Conservation (phyloP, 2,329 filamentous ascomycete genomes). For the Fusarium chlamydosporum region DNA sequence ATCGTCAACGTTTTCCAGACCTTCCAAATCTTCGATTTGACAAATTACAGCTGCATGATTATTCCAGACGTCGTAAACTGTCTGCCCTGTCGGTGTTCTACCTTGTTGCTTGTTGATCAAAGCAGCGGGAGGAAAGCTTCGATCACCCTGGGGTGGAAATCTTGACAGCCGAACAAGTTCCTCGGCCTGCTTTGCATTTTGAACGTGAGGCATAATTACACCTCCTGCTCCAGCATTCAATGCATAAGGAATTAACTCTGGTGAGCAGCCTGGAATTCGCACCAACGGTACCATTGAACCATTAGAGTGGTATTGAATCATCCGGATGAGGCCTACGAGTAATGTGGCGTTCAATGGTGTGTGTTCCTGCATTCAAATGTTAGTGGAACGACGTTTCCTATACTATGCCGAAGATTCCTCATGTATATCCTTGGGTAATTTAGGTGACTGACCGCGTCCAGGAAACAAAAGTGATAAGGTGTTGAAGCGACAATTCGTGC, state of each 20-base stretch:
- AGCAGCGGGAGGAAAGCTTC: conserved; percentile 19
- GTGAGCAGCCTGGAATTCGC: conserved; percentile 11
- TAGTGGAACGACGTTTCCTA: no score
- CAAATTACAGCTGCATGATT: conserved; percentile 17
- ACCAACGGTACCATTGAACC: conserved; percentile 29
- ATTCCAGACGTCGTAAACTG: conserved; percentile 25
- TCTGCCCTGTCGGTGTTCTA: neutral
- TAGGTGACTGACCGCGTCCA: conserved; percentile 9
- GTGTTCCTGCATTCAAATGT: conserved; percentile 12
- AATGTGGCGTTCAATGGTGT: conserved; percentile 25
- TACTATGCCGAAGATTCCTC: no score
- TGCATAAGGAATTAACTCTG: conserved; percentile 8
- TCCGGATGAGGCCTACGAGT: conserved; percentile 17
- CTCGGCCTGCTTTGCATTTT: conserved; percentile 26
- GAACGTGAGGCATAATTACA: conserved; percentile 16
- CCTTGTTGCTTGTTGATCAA: conserved; percentile 7
- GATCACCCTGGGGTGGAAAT: conserved; percentile 20
- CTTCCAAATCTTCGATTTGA: conserved; percentile 24
- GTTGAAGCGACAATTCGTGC: conserved; percentile 18
- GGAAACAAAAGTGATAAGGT: conserved; percentile 27
- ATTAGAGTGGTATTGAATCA: conserved; percentile 27
- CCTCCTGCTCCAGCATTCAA: conserved; percentile 21
- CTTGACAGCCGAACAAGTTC: conserved; percentile 15
- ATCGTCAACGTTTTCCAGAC: conserved; percentile 26
- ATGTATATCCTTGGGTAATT: no score